A percentile compares a stretch with the other conserved stretches of the same genome.
These are phyloP conservation scores for Chlorella sorokiniana DNA, from an alignment of 139 green algal species.

Conservation along the genomic window DNA sequence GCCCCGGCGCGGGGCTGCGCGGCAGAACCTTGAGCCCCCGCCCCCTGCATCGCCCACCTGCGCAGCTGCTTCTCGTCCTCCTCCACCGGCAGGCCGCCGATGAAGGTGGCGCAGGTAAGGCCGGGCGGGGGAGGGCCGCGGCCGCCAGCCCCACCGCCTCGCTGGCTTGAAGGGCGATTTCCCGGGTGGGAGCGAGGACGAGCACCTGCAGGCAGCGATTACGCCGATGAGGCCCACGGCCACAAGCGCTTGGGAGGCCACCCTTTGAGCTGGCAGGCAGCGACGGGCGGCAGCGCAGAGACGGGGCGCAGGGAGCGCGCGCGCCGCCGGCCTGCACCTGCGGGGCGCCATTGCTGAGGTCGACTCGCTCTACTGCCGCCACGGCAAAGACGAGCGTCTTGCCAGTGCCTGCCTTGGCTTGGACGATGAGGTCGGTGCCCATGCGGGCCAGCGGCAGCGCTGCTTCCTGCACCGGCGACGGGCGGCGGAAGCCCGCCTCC, in stretches of 20 bases:
- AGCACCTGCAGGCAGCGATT: slow-evolving; percentile 63
- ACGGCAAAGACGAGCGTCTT: slow-evolving; percentile 83
- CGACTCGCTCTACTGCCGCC: slow-evolving; percentile 58
- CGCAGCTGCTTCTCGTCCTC: slow-evolving; percentile 69
- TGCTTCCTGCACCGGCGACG: slow-evolving; percentile 76
- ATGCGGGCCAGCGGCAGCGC: slow-evolving; percentile 75
- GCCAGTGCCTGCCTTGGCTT: slow-evolving; percentile 87
- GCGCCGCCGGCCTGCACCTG: slow-evolving; percentile 55
- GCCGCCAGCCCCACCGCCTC: slow-evolving; percentile 56
- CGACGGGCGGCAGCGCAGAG: too few species aligned
- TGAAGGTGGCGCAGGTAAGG: slow-evolving; percentile 53
- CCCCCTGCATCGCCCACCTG: slow-evolving; percentile 29
- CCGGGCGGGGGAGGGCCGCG: slow-evolving; percentile 28
- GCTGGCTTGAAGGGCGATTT: slow-evolving; percentile 80
- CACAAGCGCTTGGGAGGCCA: background rate
- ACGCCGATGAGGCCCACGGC: background rate
- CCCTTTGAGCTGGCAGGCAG: too few species aligned
- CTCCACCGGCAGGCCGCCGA: slow-evolving; percentile 67
- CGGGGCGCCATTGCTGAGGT: slow-evolving; percentile 32
- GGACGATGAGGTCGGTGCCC: slow-evolving; percentile 81
- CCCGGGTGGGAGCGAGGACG: slow-evolving; percentile 79
- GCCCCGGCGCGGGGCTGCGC: background rate
- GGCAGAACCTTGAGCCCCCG: background rate
- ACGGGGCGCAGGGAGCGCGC: background rate
- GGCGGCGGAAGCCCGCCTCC: slow-evolving; percentile 60